Conservation (phyloP, 192 early-diverging fungal genomes). For the Gaertneriomyces semiglobifer region DNA sequence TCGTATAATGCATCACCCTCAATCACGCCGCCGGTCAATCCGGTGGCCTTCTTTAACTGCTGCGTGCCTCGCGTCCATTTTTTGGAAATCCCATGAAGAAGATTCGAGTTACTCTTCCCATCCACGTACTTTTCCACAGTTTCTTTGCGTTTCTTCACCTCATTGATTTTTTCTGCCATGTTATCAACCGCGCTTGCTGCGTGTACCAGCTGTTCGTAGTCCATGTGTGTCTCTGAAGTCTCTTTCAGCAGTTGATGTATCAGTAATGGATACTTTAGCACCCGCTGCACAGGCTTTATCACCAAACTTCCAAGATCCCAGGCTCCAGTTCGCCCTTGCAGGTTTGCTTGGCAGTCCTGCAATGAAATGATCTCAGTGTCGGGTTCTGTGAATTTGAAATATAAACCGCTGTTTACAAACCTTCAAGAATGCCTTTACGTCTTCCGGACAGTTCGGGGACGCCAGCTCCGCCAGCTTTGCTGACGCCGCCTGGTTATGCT, state of each 20-base stretch:
- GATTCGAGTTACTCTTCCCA: constrained; percentile 62
- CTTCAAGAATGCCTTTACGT: constrained; percentile 47
- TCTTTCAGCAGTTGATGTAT: constrained; percentile 63
- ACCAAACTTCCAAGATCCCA: constrained; percentile 91
- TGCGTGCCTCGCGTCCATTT: constrained; percentile 61
- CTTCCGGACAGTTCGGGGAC: constrained; percentile 30
- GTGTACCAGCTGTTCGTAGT: constrained; percentile 51
- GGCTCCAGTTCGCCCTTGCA: constrained; percentile 70
- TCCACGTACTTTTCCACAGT: constrained; percentile 81
- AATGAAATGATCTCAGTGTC: not conserved
- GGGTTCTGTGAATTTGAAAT: not conserved
- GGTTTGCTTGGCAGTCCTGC: constrained; percentile 57
- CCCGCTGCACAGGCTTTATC: constrained; percentile 95
- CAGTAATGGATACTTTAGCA: constrained; percentile 94
- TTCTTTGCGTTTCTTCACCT: constrained; percentile 81
- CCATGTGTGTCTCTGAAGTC: constrained; percentile 54
- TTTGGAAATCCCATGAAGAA: constrained; percentile 76
- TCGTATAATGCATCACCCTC: constrained; percentile 58
- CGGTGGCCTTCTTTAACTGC: constrained; percentile 64
- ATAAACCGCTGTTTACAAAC: constrained; percentile 32
- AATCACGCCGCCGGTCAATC: constrained; percentile 38
- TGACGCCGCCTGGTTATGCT: constrained; percentile 68
- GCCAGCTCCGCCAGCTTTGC: constrained; percentile 61
- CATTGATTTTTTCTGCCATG: constrained; percentile 80
- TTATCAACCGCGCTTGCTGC: constrained; percentile 53